Base-by-base conservation (phyloP, 805 yeast genomes). In the Blastobotrys parvus region DNA sequence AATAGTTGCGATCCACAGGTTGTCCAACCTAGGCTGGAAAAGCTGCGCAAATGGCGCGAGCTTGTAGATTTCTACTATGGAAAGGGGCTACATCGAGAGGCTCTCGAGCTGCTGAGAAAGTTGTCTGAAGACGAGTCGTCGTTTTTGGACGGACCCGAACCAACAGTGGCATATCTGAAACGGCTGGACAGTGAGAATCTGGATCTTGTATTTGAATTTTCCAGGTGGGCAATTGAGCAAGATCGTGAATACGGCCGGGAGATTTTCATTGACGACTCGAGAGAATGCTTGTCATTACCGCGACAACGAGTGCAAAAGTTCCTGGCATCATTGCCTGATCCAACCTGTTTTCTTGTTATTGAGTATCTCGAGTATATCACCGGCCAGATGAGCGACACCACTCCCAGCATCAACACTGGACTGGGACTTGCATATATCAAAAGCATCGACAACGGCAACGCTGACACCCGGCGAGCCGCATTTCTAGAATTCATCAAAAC, bases 11-110 rank as follows among this genome's bases (percentile, higher is more conserved):
- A 81, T 52, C 71, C 80, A 3, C 65, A 68, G 1, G 68, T 75
- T 2, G 94, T 86, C 1, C 74, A 75, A 39, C 59, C 63, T 8
- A 70, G 74, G 40, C 69, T 87, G 22, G 43, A 47, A 5, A 56
- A 63, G 3, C 64, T 70, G 5, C 63, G 68, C 2, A 71, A 75
- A 55, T 74, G 75, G 52, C 72, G 73, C 25, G 96, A 87, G 53
- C 66, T 89, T 34, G 71, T 86, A 6, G 94, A 84, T 54, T 89
- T 85, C 55, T 85, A 82, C 52, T 78, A 67, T 51, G 75, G 81
- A n/a, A 67, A 80, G 41, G 57, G 63, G 1, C 57, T 73, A 38
- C 95, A 87, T 60, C 64, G 66, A 5, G 76, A 79, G 41, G 94
- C 96, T 0, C 63, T 92, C 34, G 63, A 69, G 3, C 69, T 84